Percentiles rank a stretch among this genome's conserved stretches.
These are phyloP conservation scores for Ceratobasidium sp. DNA, from an alignment of 1,284 basidiomycete genomes.

Conservation along the genomic window DNA sequence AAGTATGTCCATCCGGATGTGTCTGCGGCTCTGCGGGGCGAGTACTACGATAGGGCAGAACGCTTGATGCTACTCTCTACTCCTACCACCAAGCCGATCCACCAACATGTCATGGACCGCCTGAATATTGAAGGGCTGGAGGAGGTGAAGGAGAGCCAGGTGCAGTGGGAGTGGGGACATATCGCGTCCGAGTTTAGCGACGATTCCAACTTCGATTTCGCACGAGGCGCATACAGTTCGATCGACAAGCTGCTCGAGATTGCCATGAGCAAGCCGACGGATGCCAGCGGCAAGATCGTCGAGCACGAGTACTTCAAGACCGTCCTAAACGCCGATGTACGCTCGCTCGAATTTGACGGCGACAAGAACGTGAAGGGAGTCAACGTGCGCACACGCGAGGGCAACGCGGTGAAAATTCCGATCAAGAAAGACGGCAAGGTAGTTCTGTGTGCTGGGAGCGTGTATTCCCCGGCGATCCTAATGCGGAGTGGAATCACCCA, in stretches of 20 bases:
- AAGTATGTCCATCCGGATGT: conserved; percentile 32
- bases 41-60: conserved; percentile 44
- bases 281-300: not conserved
- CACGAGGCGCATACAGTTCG: conserved; percentile 49
- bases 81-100: conserved; percentile 44
- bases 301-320: conserved; percentile 48
- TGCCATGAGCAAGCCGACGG: conserved; percentile 48
- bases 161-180: conserved; percentile 50
- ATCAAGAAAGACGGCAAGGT: conserved; percentile 42
- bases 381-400: conserved; percentile 31
- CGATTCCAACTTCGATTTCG: conserved; percentile 48
- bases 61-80: conserved; percentile 44
- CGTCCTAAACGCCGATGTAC: conserved; percentile 47
- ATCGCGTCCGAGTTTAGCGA: conserved; percentile 50
- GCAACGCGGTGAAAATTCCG: conserved; percentile 36
- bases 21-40: not conserved
- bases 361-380: not conserved
- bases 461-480: conserved; percentile 48
- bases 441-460: conserved; percentile 48
- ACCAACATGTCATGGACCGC: conserved; percentile 48
- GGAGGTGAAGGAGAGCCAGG: conserved; percentile 10
- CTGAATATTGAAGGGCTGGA: conserved; percentile 43
- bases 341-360: conserved; percentile 4
- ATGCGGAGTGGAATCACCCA: conserved; percentile 46
- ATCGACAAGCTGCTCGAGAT: conserved; percentile 50